These are phyloP conservation scores for Candida xyloterini DNA, from an alignment of 805 yeast genomes.

Conservation along the genomic window DNA sequence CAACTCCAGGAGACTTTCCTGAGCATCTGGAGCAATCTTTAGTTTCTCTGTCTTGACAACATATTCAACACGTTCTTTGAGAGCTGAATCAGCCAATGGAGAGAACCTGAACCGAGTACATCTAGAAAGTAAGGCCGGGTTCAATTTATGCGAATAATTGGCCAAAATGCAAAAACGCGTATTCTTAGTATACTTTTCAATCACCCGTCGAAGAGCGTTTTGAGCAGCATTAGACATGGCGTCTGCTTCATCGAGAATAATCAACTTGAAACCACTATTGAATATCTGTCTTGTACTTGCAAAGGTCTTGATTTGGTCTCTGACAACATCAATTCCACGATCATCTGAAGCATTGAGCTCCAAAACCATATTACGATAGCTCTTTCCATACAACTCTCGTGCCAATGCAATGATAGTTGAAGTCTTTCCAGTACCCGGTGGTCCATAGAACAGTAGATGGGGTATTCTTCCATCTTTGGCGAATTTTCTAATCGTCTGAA, in stretches of 20 bases:
- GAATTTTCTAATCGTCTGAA: constrained; percentile 79
- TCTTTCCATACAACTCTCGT: constrained; percentile 76
- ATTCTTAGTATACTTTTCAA: constrained; percentile 90
- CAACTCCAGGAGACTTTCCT: constrained; percentile 60
- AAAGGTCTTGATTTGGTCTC: constrained; percentile 94
- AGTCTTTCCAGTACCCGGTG: constrained; percentile 94
- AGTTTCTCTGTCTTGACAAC: constrained; percentile 72
- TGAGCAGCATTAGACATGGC: constrained; percentile 90
- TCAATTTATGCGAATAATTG: constrained; percentile 90
- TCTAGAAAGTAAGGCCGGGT: constrained; percentile 91
- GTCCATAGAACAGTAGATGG: constrained; percentile 90
- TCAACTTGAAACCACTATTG: constrained; percentile 77
- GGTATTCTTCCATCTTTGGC: constrained; percentile 83
- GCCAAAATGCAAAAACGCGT: constrained; percentile 96
- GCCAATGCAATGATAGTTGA: constrained; percentile 88
- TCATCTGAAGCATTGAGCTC: constrained; percentile 97
- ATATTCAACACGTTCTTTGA: constrained; percentile 60
- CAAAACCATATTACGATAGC: constrained; percentile 82
- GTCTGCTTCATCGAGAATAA: constrained; percentile 94
- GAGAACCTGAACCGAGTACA: constrained; percentile 94
- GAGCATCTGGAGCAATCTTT: constrained; percentile 55
- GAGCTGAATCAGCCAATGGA: constrained; percentile 69
- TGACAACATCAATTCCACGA: constrained; percentile 96
- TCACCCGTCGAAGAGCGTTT: constrained; percentile 76
- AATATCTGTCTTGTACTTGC: constrained; percentile 96